Percentiles rank a stretch among this genome's conserved stretches.
phyloP scores from a whole-genome alignment of 2,329 filamentous ascomycete species.

The Alternaria incomplexa region DNA sequence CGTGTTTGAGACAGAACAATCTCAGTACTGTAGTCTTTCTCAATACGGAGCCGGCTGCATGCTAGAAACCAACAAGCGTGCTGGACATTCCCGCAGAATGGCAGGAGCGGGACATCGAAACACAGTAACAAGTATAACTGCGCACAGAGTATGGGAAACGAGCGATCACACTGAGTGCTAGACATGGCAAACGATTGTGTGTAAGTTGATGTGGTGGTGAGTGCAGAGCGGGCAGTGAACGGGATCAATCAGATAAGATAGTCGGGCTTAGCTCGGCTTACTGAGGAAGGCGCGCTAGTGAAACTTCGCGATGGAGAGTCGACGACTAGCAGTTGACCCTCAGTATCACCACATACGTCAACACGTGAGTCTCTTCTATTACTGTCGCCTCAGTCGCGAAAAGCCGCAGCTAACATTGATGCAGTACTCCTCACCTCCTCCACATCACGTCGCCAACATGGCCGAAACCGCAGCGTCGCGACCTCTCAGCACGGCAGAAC shows the following conservation, averaged over 20 bases:
- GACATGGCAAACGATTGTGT: too few species aligned
- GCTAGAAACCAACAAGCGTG: too few species aligned
- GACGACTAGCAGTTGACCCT: constrained; percentile 1
- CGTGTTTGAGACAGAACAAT: too few species aligned
- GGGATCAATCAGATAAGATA: constrained; percentile 11
- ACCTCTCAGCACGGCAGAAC: constrained; percentile 28
- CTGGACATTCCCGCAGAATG: too few species aligned
- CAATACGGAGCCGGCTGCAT: too few species aligned
- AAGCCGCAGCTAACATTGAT: background rate
- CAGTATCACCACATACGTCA: background rate
- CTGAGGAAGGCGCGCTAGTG: constrained; percentile 10
- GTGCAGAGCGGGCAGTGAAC: background rate
- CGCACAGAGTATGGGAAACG: too few species aligned
- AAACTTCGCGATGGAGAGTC: constrained; percentile 14
- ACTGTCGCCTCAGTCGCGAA: background rate
- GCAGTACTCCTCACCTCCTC: background rate
- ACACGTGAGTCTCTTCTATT: background rate
- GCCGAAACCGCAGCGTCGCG: constrained; percentile 25
- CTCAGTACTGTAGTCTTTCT: too few species aligned
- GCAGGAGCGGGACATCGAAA: too few species aligned
- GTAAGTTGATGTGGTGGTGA: background rate
- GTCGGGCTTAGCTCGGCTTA: constrained; percentile 1
- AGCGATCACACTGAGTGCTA: too few species aligned
- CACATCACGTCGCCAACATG: constrained; percentile 15
- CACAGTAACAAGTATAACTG: too few species aligned